phyloP scores from a whole-genome alignment of 176 grass and related monocot genomes.

The Chloris gayana region DNA sequence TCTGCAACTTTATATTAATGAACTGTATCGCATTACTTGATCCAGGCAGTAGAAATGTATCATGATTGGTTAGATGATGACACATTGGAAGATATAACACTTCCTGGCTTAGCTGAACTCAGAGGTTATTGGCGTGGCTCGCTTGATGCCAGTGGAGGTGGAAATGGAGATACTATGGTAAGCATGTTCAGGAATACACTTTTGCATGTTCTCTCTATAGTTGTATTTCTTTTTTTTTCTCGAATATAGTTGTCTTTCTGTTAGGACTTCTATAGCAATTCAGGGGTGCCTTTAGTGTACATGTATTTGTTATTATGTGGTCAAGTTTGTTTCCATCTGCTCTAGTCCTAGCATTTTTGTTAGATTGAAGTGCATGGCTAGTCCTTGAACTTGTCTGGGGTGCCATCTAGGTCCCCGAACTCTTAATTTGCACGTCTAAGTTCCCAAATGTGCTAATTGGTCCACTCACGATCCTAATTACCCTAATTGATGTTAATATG shows the following conservation, averaged over 20 bases:
- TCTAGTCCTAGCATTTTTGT: neutral
- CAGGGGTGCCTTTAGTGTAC: neutral
- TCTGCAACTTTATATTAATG: constrained; percentile 31
- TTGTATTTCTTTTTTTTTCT: constrained; percentile 40
- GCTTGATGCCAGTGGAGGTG: constrained; percentile 97
- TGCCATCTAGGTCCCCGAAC: no score
- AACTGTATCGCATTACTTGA: constrained; percentile 37
- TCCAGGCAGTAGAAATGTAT: constrained; percentile 82
- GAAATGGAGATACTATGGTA: constrained; percentile 97
- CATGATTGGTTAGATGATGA: constrained; percentile 73
- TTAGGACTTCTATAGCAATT: constrained; percentile 25
- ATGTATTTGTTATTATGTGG: neutral
- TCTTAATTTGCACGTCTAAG: no score
- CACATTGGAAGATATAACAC: constrained; percentile 85
- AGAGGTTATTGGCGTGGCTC: constrained; percentile 93
- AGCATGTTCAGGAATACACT: constrained; percentile 34
- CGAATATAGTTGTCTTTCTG: constrained; percentile 31
- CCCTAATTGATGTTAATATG: no score
- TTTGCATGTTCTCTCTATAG: constrained; percentile 6
- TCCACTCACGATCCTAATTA: no score
- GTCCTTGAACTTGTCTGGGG: no score
- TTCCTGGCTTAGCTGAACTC: constrained; percentile 94
- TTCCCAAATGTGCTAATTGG: no score
- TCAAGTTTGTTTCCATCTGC: constrained; percentile 21
- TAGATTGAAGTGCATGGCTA: no score